Conservation (phyloP, 495 filamentous ascomycete species). For the Pyrenopolyporus hunteri region DNA sequence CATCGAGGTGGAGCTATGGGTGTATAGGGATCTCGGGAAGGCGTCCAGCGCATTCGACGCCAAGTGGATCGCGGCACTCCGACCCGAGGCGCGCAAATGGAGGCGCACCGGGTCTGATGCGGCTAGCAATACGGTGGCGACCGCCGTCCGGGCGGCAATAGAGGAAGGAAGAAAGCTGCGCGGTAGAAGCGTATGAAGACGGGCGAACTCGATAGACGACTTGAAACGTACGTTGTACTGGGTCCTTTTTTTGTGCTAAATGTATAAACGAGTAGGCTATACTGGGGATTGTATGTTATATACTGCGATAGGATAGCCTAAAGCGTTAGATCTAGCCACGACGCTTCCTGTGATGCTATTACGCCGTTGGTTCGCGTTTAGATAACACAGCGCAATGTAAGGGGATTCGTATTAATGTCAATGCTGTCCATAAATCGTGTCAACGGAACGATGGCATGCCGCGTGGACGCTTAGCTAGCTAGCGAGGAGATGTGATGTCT, state of each 20-base stretch:
- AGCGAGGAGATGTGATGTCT: not conserved
- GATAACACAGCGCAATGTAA: too few species aligned
- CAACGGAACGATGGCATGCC: not conserved
- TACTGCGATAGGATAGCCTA: too few species aligned
- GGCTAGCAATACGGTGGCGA: not conserved
- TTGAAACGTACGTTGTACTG: too few species aligned
- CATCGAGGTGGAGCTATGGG: slow-evolving; percentile 26
- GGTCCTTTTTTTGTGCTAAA: too few species aligned
- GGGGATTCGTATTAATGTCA: too few species aligned
- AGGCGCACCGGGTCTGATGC: not conserved
- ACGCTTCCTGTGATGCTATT: too few species aligned
- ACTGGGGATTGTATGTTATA: too few species aligned
- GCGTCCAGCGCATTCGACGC: slow-evolving; percentile 29
- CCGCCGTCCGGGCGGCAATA: slow-evolving; percentile 3
- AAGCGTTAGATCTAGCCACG: too few species aligned
- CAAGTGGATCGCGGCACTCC: slow-evolving; percentile 35
- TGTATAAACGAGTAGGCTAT: too few species aligned
- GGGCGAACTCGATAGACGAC: too few species aligned
- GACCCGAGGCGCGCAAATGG: not conserved
- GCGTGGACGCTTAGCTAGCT: not conserved
- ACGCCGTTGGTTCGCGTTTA: too few species aligned
- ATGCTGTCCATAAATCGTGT: not conserved
- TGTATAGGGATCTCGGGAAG: slow-evolving; percentile 39
- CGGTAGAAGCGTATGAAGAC: too few species aligned
- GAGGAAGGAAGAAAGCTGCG: not conserved